Percentiles rank a stretch among this genome's conserved stretches.
phyloP scores from a whole-genome alignment of 2,329 filamentous ascomycete genomes.

The Endocalyx cinctus region DNA sequence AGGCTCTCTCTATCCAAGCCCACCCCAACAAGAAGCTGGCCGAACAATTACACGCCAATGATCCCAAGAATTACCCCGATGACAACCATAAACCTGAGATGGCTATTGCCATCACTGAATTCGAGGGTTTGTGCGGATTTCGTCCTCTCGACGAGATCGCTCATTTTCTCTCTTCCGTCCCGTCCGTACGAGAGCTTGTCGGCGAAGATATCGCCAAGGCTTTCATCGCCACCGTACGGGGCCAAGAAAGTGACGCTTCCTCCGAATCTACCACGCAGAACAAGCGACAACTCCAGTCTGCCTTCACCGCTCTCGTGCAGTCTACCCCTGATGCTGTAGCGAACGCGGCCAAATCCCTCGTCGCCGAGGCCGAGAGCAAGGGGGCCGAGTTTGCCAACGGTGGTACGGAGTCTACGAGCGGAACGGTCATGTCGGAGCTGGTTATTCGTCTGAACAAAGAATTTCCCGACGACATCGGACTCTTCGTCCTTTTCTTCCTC shows the following conservation, averaged over 20 bases:
- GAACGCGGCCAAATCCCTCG: constrained; percentile 61
- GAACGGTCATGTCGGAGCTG: constrained; percentile 69
- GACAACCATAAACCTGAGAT: constrained; percentile 99
- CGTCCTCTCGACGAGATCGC: constrained; percentile 80
- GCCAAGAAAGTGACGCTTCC: constrained; percentile 40
- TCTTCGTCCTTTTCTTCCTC: constrained; percentile 95
- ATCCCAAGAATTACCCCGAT: constrained; percentile 94
- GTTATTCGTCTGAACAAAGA: constrained; percentile 73
- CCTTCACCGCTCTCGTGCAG: constrained; percentile 79
- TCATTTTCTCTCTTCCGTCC: constrained; percentile 64
- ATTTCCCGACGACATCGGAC: constrained; percentile 84
- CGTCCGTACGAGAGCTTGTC: constrained; percentile 61
- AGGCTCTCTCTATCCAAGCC: constrained; percentile 94
- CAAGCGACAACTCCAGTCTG: constrained; percentile 70
- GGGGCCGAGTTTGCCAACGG: constrained; percentile 69
- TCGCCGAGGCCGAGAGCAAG: constrained; percentile 64
- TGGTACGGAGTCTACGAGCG: constrained; percentile 63
- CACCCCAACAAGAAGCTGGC: constrained; percentile 95
- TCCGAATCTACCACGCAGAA: constrained; percentile 47
- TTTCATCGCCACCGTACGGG: constrained; percentile 50
- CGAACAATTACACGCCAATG: constrained; percentile 77
- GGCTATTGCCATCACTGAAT: constrained; percentile 95
- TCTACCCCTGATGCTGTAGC: constrained; percentile 63
- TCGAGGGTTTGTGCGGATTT: constrained; percentile 95
- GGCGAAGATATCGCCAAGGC: constrained; percentile 57